Evolutionary conservation across 129 eudicot genomes (phyloP).

Genomic region (Flaveria trinervia): DNA sequence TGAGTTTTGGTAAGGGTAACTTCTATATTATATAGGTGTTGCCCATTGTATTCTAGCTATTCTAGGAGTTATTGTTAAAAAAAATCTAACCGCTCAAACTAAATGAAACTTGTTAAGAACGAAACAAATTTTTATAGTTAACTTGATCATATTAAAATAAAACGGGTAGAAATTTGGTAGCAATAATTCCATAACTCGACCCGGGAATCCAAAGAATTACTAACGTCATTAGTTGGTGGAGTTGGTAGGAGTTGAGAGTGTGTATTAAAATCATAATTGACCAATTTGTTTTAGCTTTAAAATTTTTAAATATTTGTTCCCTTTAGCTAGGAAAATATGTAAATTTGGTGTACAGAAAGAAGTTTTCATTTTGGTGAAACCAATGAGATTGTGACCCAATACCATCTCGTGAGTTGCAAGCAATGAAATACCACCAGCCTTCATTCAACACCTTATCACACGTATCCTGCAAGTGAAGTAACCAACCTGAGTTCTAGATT

Average conservation of each 20-base stretch:
- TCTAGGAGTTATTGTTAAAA: too few relatives aligned
- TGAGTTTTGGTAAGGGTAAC: too few relatives aligned
- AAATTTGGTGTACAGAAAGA: conserved; percentile 24
- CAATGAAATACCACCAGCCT: conserved; percentile 23
- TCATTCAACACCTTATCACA: conserved; percentile 27
- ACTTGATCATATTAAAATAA: too few relatives aligned
- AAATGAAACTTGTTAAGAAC: too few relatives aligned
- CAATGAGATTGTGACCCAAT: conserved; percentile 34
- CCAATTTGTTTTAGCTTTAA: neutral
- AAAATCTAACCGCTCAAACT: too few relatives aligned
- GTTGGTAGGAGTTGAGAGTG: conserved; percentile 2
- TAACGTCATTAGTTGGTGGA: neutral
- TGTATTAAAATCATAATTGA: neutral
- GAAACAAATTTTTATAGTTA: too few relatives aligned
- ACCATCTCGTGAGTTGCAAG: conserved; percentile 38
- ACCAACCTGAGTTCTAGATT: neutral
- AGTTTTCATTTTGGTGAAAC: conserved; percentile 16
- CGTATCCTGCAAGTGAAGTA: conserved; percentile 27
- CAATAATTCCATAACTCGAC: neutral
- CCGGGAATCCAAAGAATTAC: neutral
- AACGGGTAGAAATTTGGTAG: neutral
- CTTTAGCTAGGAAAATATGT: conserved; percentile 20
- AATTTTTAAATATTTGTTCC: neutral
- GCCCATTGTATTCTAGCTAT: too few relatives aligned
- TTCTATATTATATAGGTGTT: too few relatives aligned